Evolutionary conservation across 1,284 basidiomycete genomes (phyloP).

Genomic region (Sanghuangporus baumii): DNA sequence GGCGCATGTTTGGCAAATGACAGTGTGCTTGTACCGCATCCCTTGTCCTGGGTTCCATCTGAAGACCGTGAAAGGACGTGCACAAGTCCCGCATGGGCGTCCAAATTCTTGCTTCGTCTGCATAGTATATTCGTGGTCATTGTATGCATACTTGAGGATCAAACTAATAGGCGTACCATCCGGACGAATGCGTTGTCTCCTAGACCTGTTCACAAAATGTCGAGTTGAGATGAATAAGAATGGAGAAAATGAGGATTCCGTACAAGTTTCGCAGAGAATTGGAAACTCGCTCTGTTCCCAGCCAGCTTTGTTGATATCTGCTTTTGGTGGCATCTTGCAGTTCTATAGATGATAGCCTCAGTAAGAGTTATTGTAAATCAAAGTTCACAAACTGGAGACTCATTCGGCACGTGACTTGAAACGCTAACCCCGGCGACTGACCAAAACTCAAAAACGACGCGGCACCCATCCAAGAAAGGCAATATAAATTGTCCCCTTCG

Average conservation of each 20-base stretch:
- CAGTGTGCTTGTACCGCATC: constrained; percentile 94
- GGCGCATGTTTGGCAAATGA: constrained; percentile 97
- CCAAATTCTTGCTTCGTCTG: constrained; percentile 96
- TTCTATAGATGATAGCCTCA: background rate
- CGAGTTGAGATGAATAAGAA: constrained; percentile 15
- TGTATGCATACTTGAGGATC: constrained; percentile 7
- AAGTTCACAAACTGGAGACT: background rate
- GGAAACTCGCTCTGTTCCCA: constrained; percentile 91
- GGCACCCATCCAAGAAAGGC: background rate
- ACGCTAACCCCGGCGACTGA: constrained; percentile 9
- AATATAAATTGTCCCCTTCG: constrained; percentile 17
- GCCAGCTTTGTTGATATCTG: constrained; percentile 85
- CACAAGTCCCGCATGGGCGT: constrained; percentile 92
- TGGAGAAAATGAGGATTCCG: constrained; percentile 25
- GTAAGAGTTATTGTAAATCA: background rate
- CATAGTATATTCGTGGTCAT: background rate
- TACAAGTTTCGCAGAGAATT: constrained; percentile 89
- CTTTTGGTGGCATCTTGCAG: constrained; percentile 46
- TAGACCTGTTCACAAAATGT: constrained; percentile 49
- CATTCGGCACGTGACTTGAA: background rate
- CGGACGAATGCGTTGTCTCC: constrained; percentile 85
- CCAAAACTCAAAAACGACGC: constrained; percentile 13
- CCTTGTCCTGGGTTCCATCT: constrained; percentile 96
- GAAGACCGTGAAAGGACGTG: constrained; percentile 94
- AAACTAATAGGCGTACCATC: constrained; percentile 55